phyloP scores from a whole-genome alignment of 169 alveolate genomes.

The Plasmodium reichenowi region DNA sequence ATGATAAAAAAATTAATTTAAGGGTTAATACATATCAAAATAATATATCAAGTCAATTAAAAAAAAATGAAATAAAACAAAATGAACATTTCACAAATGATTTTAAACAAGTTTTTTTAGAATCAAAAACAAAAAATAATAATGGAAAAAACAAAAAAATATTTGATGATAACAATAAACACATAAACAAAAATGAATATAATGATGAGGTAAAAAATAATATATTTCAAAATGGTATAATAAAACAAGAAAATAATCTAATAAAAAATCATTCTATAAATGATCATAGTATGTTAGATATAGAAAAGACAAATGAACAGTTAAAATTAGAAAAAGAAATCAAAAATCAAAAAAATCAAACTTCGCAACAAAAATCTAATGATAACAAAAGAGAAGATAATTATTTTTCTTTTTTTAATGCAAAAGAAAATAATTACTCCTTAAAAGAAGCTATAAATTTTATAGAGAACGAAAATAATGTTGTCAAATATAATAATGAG shows the following conservation, averaged over 20 bases:
- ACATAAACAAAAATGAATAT: background rate
- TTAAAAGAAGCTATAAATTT: slow-evolving; percentile 33
- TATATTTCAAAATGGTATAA: background rate
- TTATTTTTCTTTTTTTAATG: slow-evolving; percentile 40
- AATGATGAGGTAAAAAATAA: background rate
- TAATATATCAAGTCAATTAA: background rate
- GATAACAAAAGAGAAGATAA: slow-evolving; percentile 11
- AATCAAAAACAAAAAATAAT: background rate
- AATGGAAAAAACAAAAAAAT: background rate
- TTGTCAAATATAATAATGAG: background rate
- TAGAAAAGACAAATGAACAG: background rate
- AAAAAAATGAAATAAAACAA: background rate
- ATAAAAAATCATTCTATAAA: background rate
- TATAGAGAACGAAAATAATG: slow-evolving; percentile 21
- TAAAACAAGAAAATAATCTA: background rate
- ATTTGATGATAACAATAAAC: background rate
- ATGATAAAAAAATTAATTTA: slow-evolving; percentile 3
- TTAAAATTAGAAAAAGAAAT: background rate
- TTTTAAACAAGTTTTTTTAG: too few relatives aligned
- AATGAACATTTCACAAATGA: too few relatives aligned
- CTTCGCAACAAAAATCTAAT: background rate
- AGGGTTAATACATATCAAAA: background rate
- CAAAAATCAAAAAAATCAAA: background rate
- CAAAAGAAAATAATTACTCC: slow-evolving; percentile 35
- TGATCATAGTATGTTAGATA: background rate